Evolutionary conservation across 345 rosid species (phyloP), one percentile per base, ranked within the genome.

Genomic region (Abelmoschus esculentus): DNA sequence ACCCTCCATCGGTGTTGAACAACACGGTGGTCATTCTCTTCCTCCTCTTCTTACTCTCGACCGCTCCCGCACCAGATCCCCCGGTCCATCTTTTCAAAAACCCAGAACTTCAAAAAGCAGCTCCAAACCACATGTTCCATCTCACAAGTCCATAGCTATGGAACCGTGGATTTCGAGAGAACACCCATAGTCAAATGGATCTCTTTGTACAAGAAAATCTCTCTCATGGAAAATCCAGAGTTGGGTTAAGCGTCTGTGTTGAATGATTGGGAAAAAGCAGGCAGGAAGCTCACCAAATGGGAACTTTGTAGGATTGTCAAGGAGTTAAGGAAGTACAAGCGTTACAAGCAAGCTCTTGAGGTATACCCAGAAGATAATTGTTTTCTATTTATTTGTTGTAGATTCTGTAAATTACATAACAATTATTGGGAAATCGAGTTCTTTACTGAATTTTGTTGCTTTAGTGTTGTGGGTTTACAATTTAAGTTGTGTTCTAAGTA

Each of bases 281-380:
- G 91, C 17, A 84, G 86, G 76, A 82, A 81, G 77, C 86, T 87
- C 54, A 79, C 87, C 55, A 88, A 91, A 73, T 86, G 95, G 96
- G 97, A 89, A 85, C 97, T 93, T 50, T 86, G 86, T 76, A 83
- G 90, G 80, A 88, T 91, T 67, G 86, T 93, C 77, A 89, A 89
- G 83, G 98, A 91, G 83, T 78, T 93, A 83, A 81, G 98, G 85
- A 89, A 87, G 81, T 88, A 66, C 85, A 86, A 77, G 82, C 87
- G 95, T 53, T 72, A 74, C 80, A 77, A 75, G 62, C 90, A 75
- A 73, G 97, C 98, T 77, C 95, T 93, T 0, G 88, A 89, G 98
- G 98, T 93, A 73, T 7, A 42, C 47, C 44, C 46, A 34, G 3
- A 5, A 53, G 58, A 32, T 1, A 14, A 12, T 46, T 49, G 60